Base-by-base conservation (phyloP, 1,284 basidiomycete species). In the Termitomyces sp. region DNA sequence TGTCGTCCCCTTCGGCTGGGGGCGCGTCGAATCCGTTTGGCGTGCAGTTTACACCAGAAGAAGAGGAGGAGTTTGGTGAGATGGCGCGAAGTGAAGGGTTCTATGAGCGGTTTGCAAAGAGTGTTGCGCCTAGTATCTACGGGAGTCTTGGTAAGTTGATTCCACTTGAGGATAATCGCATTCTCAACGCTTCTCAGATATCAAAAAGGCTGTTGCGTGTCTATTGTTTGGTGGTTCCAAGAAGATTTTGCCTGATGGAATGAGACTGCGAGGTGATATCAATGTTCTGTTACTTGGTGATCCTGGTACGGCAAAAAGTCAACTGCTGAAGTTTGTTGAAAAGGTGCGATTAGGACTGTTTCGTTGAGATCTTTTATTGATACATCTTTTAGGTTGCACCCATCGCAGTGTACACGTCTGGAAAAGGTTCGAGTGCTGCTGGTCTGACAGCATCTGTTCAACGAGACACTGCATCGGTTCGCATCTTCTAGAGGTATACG, bases 361-460 rank as follows among this genome's bases (percentile, higher is more conserved):
- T 26, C 9, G 24, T 26, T 3, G 4, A 34, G 9, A 6, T 18
- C 5, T 16, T 18, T 1, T 37, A 6, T 26, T 37, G 16, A 46
- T 34, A 44, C 33, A 3, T 6, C 11, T 13, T n/a, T 49, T 35
- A 91, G 88, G 93, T 95, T 46, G 93, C 96, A 1, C 96, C 97
- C 0, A 95, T 99, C 58, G 91, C 95, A 0, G 97, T 99, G 1
- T 99, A 99, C 68, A 99, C 96, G 0, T 97, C 95, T 10, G 97
- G 96, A 4, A 99, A 99, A 68, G 97, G 96, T 50, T 95, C 93
- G 7, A 96, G 92, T 71, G 96, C 97, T 6, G 96, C 96, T 40
- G 96, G 96, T 89, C 72, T 99, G 60, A 99, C 97, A 0, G 97
- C 97, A 10, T 94, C 93, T 0, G 97, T 99, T 2, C 97, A 99